Conservation (phyloP, 208 protist genomes). For the Crithidia mellificae region DNA sequence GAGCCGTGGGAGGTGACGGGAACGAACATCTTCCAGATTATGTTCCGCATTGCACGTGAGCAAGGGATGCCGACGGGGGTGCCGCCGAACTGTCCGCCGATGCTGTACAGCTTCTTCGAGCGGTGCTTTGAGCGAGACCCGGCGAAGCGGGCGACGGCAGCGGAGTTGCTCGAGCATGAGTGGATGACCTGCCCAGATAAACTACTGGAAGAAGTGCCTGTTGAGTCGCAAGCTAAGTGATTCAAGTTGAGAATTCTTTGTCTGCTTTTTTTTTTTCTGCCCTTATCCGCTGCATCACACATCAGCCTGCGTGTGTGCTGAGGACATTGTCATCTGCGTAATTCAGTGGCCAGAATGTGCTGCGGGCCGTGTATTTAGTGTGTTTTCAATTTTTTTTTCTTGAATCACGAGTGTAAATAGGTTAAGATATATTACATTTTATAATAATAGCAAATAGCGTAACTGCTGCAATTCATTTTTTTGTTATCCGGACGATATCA, state of each 20-base stretch:
- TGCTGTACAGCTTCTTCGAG: slow-evolving; percentile 66
- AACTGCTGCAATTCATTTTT: too few species aligned
- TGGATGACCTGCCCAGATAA: slow-evolving; percentile 82
- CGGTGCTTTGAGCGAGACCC: slow-evolving; percentile 74
- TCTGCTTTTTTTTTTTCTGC: not conserved
- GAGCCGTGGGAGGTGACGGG: slow-evolving; percentile 65
- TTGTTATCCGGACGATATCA: too few species aligned
- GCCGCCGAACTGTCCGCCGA: slow-evolving; percentile 55
- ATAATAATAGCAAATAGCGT: too few species aligned
- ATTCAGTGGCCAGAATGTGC: too few species aligned
- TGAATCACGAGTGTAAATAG: too few species aligned
- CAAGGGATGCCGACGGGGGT: slow-evolving; percentile 76
- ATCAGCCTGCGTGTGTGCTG: too few species aligned
- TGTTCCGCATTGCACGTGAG: slow-evolving; percentile 76
- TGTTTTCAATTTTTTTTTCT: too few species aligned
- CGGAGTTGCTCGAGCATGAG: slow-evolving; percentile 64
- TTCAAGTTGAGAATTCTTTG: not conserved
- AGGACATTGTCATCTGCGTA: too few species aligned
- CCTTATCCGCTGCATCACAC: too few species aligned
- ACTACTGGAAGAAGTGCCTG: slow-evolving; percentile 70
- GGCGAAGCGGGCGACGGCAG: slow-evolving; percentile 58
- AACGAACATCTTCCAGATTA: slow-evolving; percentile 76
- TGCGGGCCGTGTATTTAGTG: too few species aligned
- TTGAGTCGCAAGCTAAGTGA: not conserved
- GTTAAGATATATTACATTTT: too few species aligned